Conservation (phyloP, 2,329 filamentous ascomycete species). For the Fusarium ramigenum region DNA sequence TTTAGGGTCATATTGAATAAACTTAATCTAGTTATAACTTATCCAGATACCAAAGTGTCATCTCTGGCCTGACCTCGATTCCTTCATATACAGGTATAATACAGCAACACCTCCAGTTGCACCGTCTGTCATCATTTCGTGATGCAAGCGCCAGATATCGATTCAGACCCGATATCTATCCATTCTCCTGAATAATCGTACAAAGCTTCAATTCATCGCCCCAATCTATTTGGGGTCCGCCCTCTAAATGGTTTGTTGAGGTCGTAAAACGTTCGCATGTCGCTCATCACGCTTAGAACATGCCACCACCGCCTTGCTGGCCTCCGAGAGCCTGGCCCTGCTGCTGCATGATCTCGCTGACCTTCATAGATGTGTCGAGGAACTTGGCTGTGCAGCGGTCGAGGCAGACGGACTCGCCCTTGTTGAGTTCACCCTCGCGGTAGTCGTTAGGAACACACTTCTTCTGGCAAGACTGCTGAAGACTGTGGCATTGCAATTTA, state of each 20-base stretch:
- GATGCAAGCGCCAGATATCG: slow-evolving; percentile 29
- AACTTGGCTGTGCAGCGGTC: slow-evolving; percentile 98
- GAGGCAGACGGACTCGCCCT: slow-evolving; percentile 97
- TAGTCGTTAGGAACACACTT: slow-evolving; percentile 95
- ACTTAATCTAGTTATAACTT: slow-evolving; percentile 16
- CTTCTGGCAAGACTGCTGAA: slow-evolving; percentile 87
- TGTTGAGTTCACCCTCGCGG: slow-evolving; percentile 96
- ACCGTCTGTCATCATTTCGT: slow-evolving; percentile 22
- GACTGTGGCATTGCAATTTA: slow-evolving; percentile 57
- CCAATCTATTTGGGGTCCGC: background rate
- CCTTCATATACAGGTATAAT: slow-evolving; percentile 41
- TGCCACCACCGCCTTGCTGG: slow-evolving; percentile 46
- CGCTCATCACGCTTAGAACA: slow-evolving; percentile 40
- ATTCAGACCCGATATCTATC: slow-evolving; percentile 32
- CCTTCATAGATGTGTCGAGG: slow-evolving; percentile 98
- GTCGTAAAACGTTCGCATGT: background rate
- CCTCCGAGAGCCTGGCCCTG: slow-evolving; percentile 75
- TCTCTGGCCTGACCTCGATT: slow-evolving; percentile 34
- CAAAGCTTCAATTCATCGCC: slow-evolving; percentile 7
- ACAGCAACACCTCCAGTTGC: slow-evolving; percentile 32
- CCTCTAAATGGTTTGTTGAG: background rate
- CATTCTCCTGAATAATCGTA: slow-evolving; percentile 30
- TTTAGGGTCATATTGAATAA: slow-evolving; percentile 17
- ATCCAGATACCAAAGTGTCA: slow-evolving; percentile 24
- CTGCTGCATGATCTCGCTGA: slow-evolving; percentile 94